Percentiles rank a stretch among this genome's conserved stretches.
phyloP scores from a whole-genome alignment of 768 basidiomycete species.

The Lentinus tigrinus region DNA sequence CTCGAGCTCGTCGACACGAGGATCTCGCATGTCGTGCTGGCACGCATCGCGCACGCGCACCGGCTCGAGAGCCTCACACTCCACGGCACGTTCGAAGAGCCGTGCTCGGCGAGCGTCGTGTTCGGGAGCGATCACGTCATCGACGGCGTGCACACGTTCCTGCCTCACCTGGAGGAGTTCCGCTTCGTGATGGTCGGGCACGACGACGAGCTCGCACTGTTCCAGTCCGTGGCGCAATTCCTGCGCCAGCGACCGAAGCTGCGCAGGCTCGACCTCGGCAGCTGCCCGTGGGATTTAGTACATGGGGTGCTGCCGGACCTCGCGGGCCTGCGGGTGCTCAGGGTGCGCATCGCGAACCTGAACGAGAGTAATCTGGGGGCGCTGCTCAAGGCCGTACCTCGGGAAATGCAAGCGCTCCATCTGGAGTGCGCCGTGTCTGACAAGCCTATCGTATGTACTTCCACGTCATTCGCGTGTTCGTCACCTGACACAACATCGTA shows the following conservation, averaged over 20 bases:
- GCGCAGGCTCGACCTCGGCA: constrained; percentile 58
- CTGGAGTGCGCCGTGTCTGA: constrained; percentile 51
- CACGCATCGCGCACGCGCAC: constrained; percentile 61
- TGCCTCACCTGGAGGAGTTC: constrained; percentile 63
- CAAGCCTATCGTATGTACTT: constrained; percentile 42
- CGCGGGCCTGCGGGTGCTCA: constrained; percentile 50
- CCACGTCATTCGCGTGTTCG: neutral
- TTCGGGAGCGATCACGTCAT: constrained; percentile 63
- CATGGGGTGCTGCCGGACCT: constrained; percentile 51
- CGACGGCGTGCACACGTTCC: constrained; percentile 55
- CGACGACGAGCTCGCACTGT: constrained; percentile 52
- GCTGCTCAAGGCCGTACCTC: constrained; percentile 31
- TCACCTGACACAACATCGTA: constrained; percentile 19
- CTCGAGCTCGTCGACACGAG: constrained; percentile 70
- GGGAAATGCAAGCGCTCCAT: constrained; percentile 52
- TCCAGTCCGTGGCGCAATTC: constrained; percentile 54
- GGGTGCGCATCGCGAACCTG: constrained; percentile 55
- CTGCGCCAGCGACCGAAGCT: constrained; percentile 47
- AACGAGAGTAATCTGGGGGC: constrained; percentile 35
- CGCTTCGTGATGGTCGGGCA: constrained; percentile 64
- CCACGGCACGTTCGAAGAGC: constrained; percentile 65
- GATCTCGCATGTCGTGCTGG: constrained; percentile 62
- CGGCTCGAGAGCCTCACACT: constrained; percentile 61
- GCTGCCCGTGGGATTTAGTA: constrained; percentile 65
- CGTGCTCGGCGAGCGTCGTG: constrained; percentile 53